phyloP scores from a whole-genome alignment of 139 green algal genomes.

The Picochlorum sp. region DNA sequence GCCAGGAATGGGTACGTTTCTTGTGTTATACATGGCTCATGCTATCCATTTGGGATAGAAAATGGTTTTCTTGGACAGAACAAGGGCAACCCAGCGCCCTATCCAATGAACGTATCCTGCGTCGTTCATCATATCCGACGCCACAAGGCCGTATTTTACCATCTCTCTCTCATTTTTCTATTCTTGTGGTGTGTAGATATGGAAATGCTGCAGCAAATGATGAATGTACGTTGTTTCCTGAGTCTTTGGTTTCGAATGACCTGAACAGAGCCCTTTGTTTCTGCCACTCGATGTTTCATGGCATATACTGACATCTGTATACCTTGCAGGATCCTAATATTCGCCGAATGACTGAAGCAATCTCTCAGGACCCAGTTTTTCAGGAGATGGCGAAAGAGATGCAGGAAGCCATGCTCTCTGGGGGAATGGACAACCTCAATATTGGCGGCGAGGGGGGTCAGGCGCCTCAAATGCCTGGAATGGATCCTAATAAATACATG shows the following conservation, averaged over 20 bases:
- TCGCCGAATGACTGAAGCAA: conserved; percentile 36
- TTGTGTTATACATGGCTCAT: neutral
- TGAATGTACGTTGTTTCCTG: conserved; percentile 8
- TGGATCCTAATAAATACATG: conserved; percentile 34
- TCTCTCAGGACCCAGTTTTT: conserved; percentile 30
- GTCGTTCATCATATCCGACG: no score
- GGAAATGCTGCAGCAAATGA: conserved; percentile 5
- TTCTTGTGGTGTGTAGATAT: neutral
- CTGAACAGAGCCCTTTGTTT: no score
- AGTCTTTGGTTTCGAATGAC: no score
- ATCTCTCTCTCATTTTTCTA: neutral
- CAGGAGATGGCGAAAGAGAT: conserved; percentile 34
- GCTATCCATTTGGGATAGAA: neutral
- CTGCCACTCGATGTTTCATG: no score
- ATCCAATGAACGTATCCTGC: no score
- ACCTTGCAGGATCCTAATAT: conserved; percentile 31
- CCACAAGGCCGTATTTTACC: no score
- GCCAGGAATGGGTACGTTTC: conserved; percentile 1
- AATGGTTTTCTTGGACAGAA: neutral
- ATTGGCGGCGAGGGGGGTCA: conserved; percentile 2
- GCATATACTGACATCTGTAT: neutral
- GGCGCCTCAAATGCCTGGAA: conserved; percentile 15
- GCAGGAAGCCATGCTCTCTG: conserved; percentile 30
- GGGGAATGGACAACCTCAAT: neutral
- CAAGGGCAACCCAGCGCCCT: no score